These are phyloP conservation scores for Vanrija sp. DNA, from an alignment of 1,284 basidiomycete species.

Conservation along the genomic window DNA sequence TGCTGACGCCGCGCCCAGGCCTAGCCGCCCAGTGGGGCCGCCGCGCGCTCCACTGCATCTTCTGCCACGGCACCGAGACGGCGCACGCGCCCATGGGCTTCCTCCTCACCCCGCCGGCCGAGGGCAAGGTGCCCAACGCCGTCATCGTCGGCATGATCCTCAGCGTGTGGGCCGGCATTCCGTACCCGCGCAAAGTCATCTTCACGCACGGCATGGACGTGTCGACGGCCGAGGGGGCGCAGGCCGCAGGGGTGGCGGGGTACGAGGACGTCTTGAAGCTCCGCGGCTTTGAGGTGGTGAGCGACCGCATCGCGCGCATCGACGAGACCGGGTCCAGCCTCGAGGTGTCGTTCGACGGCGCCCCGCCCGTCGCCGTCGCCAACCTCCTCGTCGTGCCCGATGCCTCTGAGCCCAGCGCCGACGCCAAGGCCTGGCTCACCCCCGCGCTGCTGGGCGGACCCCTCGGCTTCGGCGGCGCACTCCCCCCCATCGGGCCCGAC, in stretches of 20 bases:
- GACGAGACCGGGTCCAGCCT: conserved; percentile 1
- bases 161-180: conserved; percentile 24
- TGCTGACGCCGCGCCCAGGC: conserved; percentile 12
- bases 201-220: conserved; percentile 29
- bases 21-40: conserved; percentile 27
- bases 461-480: conserved; percentile 5
- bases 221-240: conserved; percentile 13
- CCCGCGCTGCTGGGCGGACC: not conserved
- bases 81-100: conserved; percentile 23
- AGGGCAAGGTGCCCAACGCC: conserved; percentile 13
- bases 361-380: conserved; percentile 13
- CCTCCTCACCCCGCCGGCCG: conserved; percentile 14
- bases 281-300: conserved; percentile 21
- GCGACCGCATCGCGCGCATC: conserved; percentile 13
- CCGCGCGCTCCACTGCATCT: conserved; percentile 31
- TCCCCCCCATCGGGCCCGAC: conserved; percentile 3
- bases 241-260: conserved; percentile 15
- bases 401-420: conserved; percentile 6
- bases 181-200: conserved; percentile 16
- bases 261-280: conserved; percentile 10
- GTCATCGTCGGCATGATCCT: conserved; percentile 16
- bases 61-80: conserved; percentile 38
- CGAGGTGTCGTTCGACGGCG: conserved; percentile 10
- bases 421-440: conserved; percentile 11
- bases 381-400: conserved; percentile 24